phyloP scores from a whole-genome alignment of 768 basidiomycete genomes.

The Rhodocollybia butyracea region DNA sequence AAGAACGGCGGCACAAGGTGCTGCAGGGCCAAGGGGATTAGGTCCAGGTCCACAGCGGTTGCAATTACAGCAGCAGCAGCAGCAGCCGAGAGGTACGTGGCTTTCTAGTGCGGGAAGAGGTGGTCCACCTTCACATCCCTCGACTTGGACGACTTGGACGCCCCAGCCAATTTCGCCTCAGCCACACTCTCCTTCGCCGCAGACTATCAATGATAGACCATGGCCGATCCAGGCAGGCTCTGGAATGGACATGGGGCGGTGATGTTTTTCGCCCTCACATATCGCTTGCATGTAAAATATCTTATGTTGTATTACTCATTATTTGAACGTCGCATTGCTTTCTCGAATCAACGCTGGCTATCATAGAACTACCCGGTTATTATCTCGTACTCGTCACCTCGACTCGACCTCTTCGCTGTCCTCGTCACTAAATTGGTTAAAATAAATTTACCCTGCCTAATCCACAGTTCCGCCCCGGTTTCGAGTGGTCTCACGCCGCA shows the following conservation, averaged over 20 bases:
- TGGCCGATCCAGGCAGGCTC: slow-evolving; percentile 40
- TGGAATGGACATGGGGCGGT: slow-evolving; percentile 37
- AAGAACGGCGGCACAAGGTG: slow-evolving; percentile 41
- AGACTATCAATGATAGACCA: slow-evolving; percentile 36
- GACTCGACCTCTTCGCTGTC: too few relatives aligned
- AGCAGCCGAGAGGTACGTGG: slow-evolving; percentile 30
- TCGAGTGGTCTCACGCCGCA: too few relatives aligned
- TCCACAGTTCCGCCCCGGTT: too few relatives aligned
- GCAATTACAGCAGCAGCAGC: slow-evolving; percentile 18
- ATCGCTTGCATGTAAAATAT: too few relatives aligned
- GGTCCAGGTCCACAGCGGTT: slow-evolving; percentile 59
- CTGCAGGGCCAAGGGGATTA: slow-evolving; percentile 50
- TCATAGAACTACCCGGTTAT: too few relatives aligned
- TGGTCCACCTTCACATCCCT: slow-evolving; percentile 26
- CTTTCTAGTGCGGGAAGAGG: slow-evolving; percentile 28
- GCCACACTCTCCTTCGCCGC: slow-evolving; percentile 37
- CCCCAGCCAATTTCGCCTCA: too few relatives aligned
- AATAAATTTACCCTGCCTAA: too few relatives aligned
- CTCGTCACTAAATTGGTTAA: too few relatives aligned
- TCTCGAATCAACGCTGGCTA: neutral
- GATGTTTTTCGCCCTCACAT: too few relatives aligned
- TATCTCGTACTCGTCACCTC: too few relatives aligned
- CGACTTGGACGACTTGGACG: slow-evolving; percentile 35
- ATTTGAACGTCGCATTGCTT: neutral
- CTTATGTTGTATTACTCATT: neutral